Evolutionary conservation across 2,329 filamentous ascomycete genomes (phyloP), one percentile per base, ranked within the genome.

Genomic region (Leptographium wingfieldii): DNA sequence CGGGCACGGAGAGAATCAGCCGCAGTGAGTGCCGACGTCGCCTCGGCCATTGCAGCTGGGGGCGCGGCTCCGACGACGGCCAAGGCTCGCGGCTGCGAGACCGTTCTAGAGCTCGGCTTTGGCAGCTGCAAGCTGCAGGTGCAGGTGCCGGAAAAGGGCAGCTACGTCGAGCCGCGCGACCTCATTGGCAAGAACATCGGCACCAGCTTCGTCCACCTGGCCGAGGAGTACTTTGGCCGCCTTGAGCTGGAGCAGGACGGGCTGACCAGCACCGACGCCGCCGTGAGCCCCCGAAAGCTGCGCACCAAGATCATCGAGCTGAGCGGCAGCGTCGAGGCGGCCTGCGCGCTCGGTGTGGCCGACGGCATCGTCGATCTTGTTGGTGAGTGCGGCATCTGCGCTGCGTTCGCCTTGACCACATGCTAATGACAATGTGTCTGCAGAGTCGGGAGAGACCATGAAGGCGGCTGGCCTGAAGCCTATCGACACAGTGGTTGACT

Each of bases 391-490:
- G 31, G 14, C 25, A 43, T 51, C 35, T 35, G 11, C 25, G 11
- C 49, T 29, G 7, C 12, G 25, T 35, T 5, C 6, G 33, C 9
- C 25, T 3, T 11, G 14, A 16, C 25, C 19, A 46, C 19, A 19
- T 52, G 14, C 27, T 27, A 25, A 51, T 14, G 10, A 2, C 31
- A 46, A 43, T 55, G 5, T 56, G 25, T 55, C 6, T 56, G 25
- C 66, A 94, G 92, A 99, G 78, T 97, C 94, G 25, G 94, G 94
- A 60, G 92, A 97, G 74, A 99, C 94, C 0, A 99, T 99, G 94
- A 88, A 89, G 69, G 94, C 92, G 25, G 92, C 92, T 52, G 94
- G 94, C 29, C 81, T 99, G 57, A 92, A 91, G 75, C 87, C 92
- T 60, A 96, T 97, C 67, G 91, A 94, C 67, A 99, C 94, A 2